A percentile compares a stretch with the other conserved stretches of the same genome.
These are phyloP conservation scores for Paecilomyces variotii DNA, from an alignment of 2,329 filamentous ascomycete species.

Conservation along the genomic window DNA sequence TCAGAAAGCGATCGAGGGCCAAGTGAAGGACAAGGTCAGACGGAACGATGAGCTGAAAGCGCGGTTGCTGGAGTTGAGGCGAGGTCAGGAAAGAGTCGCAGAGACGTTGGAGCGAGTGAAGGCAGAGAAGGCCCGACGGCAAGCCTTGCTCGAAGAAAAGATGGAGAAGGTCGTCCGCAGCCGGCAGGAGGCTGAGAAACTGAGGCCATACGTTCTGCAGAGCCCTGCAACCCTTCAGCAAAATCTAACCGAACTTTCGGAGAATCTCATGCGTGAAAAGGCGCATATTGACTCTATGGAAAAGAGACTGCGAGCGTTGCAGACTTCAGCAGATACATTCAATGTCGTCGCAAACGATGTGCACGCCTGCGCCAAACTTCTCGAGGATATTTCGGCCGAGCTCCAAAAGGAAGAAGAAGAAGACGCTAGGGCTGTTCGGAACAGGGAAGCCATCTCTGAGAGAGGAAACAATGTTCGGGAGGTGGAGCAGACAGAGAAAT, in stretches of 20 bases:
- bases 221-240: constrained; percentile 77
- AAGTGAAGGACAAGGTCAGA: constrained; percentile 75
- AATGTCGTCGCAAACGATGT: constrained; percentile 77
- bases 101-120: constrained; percentile 77
- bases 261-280: constrained; percentile 70
- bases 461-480: constrained; percentile 83
- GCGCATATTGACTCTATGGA: constrained; percentile 81
- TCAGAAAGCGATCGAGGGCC: constrained; percentile 68
- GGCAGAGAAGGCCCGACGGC: constrained; percentile 68
- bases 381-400: constrained; percentile 81
- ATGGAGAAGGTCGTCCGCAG: constrained; percentile 51
- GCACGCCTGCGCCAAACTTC: constrained; percentile 74
- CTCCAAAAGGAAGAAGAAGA: constrained; percentile 88
- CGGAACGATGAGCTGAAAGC: constrained; percentile 83
- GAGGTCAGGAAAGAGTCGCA: constrained; percentile 74
- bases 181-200: constrained; percentile 77
- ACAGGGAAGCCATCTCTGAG: constrained; percentile 80
- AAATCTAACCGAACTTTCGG: constrained; percentile 71
- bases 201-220: constrained; percentile 86
- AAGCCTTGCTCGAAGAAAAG: constrained; percentile 47
- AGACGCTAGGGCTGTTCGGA: constrained; percentile 66
- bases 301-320: constrained; percentile 75
- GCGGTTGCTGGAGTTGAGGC: constrained; percentile 68
- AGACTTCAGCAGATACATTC: constrained; percentile 89
- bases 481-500: constrained; percentile 77